These are phyloP conservation scores for Plectosphaerella cucumerina DNA, from an alignment of 2,329 filamentous ascomycete genomes.

Conservation along the genomic window DNA sequence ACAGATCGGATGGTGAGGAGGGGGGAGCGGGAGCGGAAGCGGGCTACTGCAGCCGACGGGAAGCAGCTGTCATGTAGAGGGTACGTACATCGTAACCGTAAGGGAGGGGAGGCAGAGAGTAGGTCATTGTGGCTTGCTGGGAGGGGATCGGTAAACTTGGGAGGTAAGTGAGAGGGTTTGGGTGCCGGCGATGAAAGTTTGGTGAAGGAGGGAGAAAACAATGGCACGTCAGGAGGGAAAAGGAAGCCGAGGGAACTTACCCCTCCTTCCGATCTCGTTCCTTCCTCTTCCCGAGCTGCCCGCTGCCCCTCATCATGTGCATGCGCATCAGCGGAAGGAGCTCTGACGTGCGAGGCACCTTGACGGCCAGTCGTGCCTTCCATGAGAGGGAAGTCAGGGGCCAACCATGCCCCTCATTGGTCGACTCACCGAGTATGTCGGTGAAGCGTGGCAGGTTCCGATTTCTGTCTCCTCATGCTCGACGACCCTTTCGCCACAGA, in stretches of 20 bases:
- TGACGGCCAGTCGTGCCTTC: conserved; percentile 4
- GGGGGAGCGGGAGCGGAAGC: not conserved
- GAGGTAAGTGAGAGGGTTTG: not conserved
- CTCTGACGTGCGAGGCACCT: conserved; percentile 8
- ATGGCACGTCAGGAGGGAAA: not conserved
- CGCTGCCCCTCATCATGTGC: not conserved
- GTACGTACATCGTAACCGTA: conserved; percentile 65
- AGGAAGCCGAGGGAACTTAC: not conserved
- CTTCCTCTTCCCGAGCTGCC: not conserved
- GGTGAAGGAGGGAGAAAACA: not conserved
- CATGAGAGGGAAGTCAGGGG: not conserved
- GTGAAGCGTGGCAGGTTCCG: not conserved
- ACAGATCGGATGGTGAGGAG: not conserved
- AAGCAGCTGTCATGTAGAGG: not conserved
- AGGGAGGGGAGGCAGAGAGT: conserved; percentile 61
- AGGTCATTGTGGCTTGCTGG: conserved; percentile 36
- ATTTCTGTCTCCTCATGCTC: too few species aligned
- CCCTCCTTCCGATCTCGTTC: not conserved
- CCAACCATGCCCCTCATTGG: not conserved
- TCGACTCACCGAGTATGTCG: not conserved
- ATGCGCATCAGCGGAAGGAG: not conserved
- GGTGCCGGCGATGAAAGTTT: conserved; percentile 2
- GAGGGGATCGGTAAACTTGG: too few species aligned
- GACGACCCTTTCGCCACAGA: not conserved
- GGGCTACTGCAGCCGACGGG: too few species aligned